Base-by-base conservation (phyloP, 2,329 filamentous ascomycete species). In the Nothophaeocryptopus gaeumannii region DNA sequence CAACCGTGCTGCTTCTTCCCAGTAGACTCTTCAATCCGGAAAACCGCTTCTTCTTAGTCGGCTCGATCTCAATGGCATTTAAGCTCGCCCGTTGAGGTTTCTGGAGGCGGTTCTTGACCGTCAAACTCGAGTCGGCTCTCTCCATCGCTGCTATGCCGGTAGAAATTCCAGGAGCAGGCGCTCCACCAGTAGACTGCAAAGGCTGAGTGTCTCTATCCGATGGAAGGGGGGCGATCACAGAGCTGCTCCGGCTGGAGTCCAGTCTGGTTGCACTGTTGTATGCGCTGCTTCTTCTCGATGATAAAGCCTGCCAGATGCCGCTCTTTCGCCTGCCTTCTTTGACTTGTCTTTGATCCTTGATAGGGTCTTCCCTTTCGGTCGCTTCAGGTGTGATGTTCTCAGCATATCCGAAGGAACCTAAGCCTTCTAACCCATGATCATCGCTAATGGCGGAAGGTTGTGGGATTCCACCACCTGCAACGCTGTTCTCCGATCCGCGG, bases 11-110 rank as follows among this genome's bases (percentile, higher is more conserved):
- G 8, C 65, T 68, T 30, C 73, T 65, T 29, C 68, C 64, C 45
- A 77, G 75, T 1, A 77, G 54, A 31, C 67, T 70, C 4, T 73
- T 72, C 9, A 77, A 55, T 3, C 67, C 59, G 2, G 74, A 76
- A 40, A 75, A 74, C 31, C 74, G 67, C 47, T 74, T 75, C 54
- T 74, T 75, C 43, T 66, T 65, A 32, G 59, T 58, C 8, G 58
- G 50, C 32, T 62, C 61, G 2, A 55, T 50, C 13, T 52, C 56
- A 2, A 56, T 53, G 7, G 57, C 51, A 39, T 55, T 56, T 1
- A 63, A 56, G 5, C 59, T 51, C 2, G 65, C 60, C 3, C 64
- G 60, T 43, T 67, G 63, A 2, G 59, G 51, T 40, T 69, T 68
- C 45, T 59, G 63, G 5, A 66, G 46, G 2, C 55, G 65, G 9